Conservation (phyloP, 1,139 yeast species). For the Yamadazyma diospyri region DNA sequence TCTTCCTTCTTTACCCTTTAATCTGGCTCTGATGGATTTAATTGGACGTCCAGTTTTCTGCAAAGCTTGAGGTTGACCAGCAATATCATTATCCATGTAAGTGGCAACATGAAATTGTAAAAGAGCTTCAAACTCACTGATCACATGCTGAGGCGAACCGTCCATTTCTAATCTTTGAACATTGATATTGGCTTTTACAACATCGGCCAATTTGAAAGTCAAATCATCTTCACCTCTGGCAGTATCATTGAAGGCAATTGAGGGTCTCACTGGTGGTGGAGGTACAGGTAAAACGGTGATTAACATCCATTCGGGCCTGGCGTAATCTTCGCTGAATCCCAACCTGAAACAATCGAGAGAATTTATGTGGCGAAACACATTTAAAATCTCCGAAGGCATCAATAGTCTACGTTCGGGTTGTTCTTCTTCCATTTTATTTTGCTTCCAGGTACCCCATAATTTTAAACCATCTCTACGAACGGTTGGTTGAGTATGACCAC, state of each 20-base stretch:
- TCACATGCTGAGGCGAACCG: constrained; percentile 98
- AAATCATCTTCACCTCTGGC: constrained; percentile 99
- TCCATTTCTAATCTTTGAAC: constrained; percentile 96
- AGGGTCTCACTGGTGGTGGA: constrained; percentile 99
- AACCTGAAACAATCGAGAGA: constrained; percentile 75
- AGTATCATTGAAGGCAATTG: constrained; percentile 97
- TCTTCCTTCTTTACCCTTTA: constrained; percentile 99
- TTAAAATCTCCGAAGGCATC: constrained; percentile 84
- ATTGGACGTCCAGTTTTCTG: constrained; percentile 99
- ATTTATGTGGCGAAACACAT: constrained; percentile 88
- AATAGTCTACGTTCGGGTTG: constrained; percentile 91
- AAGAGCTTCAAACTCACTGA: constrained; percentile 92
- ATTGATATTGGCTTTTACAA: constrained; percentile 90
- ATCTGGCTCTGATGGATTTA: constrained; percentile 95
- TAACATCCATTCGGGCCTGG: constrained; percentile 98
- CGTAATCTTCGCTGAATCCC: constrained; percentile 93
- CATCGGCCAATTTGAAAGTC: constrained; percentile 96
- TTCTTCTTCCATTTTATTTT: constrained; percentile 74
- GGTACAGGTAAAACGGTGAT: constrained; percentile 98
- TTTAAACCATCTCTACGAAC: constrained; percentile 94
- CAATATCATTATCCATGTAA: constrained; percentile 98
- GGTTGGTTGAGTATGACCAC: constrained; percentile 96
- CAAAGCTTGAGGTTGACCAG: constrained; percentile 99
- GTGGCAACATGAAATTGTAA: constrained; percentile 99
- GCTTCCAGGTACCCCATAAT: constrained; percentile 97